These are phyloP conservation scores for Cladorrhinum sp. DNA, from an alignment of 2,329 filamentous ascomycete genomes.

Conservation along the genomic window DNA sequence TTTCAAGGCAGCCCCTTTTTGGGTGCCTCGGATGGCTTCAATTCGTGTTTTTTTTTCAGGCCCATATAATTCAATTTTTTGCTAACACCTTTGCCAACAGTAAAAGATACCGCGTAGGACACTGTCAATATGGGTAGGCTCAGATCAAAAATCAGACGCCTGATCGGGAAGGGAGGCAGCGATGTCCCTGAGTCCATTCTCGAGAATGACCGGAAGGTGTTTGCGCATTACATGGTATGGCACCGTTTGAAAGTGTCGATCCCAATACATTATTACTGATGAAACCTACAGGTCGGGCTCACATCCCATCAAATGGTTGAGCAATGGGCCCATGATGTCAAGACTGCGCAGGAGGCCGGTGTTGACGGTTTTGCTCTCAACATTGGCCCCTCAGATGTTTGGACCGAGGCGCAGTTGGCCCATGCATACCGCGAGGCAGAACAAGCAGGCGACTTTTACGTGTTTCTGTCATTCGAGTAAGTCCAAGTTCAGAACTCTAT, in stretches of 20 bases:
- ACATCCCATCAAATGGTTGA: constrained; percentile 30
- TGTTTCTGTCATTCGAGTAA: constrained; percentile 37
- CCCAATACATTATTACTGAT: not conserved
- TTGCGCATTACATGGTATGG: constrained; percentile 30
- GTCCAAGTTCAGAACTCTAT: not conserved
- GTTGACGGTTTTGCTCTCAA: constrained; percentile 44
- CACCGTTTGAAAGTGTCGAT: not conserved
- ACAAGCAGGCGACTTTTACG: constrained; percentile 29
- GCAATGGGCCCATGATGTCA: constrained; percentile 36
- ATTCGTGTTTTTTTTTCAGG: not conserved
- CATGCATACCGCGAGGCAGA: constrained; percentile 35
- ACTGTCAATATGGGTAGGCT: constrained; percentile 4
- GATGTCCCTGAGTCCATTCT: not conserved
- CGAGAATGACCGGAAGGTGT: constrained; percentile 21
- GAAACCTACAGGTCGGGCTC: constrained; percentile 31
- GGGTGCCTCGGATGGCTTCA: not conserved
- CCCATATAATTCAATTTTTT: not conserved
- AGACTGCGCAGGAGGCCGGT: constrained; percentile 35
- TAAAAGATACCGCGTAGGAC: not conserved
- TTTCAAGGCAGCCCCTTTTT: not conserved
- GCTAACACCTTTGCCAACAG: not conserved
- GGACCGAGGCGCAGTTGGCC: constrained; percentile 33
- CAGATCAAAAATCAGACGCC: constrained; percentile 11
- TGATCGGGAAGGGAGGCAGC: not conserved
- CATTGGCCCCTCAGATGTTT: constrained; percentile 34